Conservation (phyloP, 192 early-diverging fungal genomes). For the Backusella sp. region DNA sequence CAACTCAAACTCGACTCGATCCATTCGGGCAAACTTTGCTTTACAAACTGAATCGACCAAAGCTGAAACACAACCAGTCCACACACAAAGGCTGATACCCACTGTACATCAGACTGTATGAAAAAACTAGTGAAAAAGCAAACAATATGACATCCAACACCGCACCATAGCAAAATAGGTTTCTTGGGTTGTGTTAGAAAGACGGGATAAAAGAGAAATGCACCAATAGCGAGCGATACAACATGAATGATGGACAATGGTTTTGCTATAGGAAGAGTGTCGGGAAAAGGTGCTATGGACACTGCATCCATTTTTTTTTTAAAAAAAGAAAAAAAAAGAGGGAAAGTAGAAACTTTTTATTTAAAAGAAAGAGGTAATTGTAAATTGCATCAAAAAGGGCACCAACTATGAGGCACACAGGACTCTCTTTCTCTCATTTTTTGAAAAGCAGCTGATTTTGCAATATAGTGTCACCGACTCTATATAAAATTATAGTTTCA, state of each 20-base stretch:
- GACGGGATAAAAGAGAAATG: slow-evolving; percentile 31
- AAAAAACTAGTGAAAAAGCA: background rate
- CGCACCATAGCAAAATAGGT: background rate
- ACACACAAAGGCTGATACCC: background rate
- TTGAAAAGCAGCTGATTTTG: background rate
- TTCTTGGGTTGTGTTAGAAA: slow-evolving; percentile 29
- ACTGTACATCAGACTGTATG: background rate
- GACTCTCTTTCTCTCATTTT: background rate
- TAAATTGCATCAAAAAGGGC: background rate
- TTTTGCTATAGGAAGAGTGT: slow-evolving; percentile 22
- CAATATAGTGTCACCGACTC: background rate
- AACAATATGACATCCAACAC: background rate
- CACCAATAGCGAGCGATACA: slow-evolving; percentile 35
- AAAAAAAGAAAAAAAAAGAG: background rate
- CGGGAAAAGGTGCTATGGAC: slow-evolving; percentile 13
- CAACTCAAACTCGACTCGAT: background rate
- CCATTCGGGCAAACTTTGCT: background rate
- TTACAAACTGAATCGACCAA: background rate
- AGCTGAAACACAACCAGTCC: background rate
- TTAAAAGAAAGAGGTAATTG: background rate
- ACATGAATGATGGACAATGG: slow-evolving; percentile 42
- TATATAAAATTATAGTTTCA: background rate
- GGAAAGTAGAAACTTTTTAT: background rate
- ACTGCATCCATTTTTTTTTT: slow-evolving; percentile 3
- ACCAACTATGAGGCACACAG: background rate